Evolutionary conservation across 306 rosid genomes (phyloP), one percentile per base, ranked within the genome.

Genomic region (Rosa rugosa): DNA sequence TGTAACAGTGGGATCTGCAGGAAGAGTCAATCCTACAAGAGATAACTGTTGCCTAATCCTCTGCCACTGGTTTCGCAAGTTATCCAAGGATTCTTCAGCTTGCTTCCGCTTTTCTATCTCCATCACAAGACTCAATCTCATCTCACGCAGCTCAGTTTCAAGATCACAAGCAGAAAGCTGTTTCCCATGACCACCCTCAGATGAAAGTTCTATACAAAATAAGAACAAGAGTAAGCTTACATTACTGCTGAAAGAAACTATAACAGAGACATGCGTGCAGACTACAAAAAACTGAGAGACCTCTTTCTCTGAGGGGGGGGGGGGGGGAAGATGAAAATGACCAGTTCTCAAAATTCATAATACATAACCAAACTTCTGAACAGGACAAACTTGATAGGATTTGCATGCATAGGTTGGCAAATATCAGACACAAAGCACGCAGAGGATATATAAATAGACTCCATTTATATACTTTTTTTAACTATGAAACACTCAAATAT

Each of bases 31-130:
- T 64, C 98, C 99, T 27, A 76, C 93, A 73, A 44, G 84, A 72
- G 83, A 82, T 75, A 93, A 79, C 22, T 83, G 91, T 78, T 87
- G 86, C 87, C 94, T 89, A 44, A 96, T 84, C 80, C 84, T 85
- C 84, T 89, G 81, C 98, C 98, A 96, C 75, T 83, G 94, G 80
- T 81, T 85, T 83, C 45, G 88, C 83, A 91, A 62, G 80, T 81
- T 78, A 73, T 75, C 81, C 69, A 96, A 82, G 76, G 89, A 80
- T 86, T 93, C 97, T 85, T 96, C 99, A 5, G 86, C 90, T 90
- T 88, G 97, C 87, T 93, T 91, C 70, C 96, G 93, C 79, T 89
- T 91, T 81, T 93, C 98, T 51, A 90, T 87, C 79, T 96, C 99
- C 93, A 86, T 79, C 87, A 89, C 77, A 20, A 93, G 80, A 71